Percentiles rank a stretch among this genome's conserved stretches.
Conservation (phyloP, 108 stramenopile species). For the Licmophora abbreviata region DNA sequence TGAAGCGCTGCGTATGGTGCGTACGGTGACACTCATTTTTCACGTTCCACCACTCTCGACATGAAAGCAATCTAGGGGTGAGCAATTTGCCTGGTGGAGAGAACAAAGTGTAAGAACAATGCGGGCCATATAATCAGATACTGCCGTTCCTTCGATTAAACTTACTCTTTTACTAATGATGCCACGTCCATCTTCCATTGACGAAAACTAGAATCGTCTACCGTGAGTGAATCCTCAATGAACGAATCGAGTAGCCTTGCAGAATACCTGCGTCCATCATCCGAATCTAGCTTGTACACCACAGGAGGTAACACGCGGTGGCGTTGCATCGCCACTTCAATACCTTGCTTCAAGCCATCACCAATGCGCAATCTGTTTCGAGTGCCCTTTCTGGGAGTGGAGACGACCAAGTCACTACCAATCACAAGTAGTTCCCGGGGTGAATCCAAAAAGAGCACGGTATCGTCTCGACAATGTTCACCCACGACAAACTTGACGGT, state of each 20-base stretch:
- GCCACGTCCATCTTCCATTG: conserved; percentile 17
- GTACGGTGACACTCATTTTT: no score
- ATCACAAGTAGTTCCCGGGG: conserved; percentile 10
- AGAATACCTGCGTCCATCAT: not conserved
- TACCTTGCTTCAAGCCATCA: not conserved
- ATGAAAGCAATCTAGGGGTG: no score
- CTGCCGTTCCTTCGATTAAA: no score
- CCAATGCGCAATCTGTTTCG: conserved; percentile 1
- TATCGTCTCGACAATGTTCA: not conserved
- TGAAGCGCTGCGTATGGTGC: no score
- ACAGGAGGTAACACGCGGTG: conserved; percentile 16
- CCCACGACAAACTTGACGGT: conserved; percentile 11
- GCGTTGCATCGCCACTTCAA: conserved; percentile 8
- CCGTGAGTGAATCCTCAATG: conserved; percentile 13
- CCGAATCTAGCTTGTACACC: conserved; percentile 2
- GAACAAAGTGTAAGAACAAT: no score
- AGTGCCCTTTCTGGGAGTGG: conserved; percentile 1
- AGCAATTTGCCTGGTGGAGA: no score
- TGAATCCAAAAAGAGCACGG: conserved; percentile 30
- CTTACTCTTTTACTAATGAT: conserved; percentile 10
- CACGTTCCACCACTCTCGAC: no score
- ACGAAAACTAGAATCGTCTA: conserved; percentile 3
- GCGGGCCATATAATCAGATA: no score
- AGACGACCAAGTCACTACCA: not conserved
- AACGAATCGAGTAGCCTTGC: conserved; percentile 2